Base-by-base conservation (phyloP, 495 filamentous ascomycete genomes). In the Oidiodendron maius region DNA sequence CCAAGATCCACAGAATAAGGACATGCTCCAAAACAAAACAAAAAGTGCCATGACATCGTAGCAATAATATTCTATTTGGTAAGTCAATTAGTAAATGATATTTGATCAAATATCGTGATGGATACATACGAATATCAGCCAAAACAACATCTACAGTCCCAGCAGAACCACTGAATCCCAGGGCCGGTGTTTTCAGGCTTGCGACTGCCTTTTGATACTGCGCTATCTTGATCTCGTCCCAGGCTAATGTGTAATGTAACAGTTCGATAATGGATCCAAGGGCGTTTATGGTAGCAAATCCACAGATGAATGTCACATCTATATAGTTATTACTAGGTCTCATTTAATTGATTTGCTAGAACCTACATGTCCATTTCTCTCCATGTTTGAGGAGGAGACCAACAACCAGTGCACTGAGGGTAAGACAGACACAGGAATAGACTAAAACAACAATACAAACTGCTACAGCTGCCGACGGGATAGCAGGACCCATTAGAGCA, bases 31-130 rank as follows among this genome's bases (percentile, higher is more conserved):
- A 45, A 71, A 75, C 5, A 72, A 50, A 2, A 72, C 62, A 13
- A 71, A 60, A 48, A 72, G 50, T n/a, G 67, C 58, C 46, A 72
- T 68, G 13, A 68, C 68, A 60, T 73, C 74, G 54, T 75, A 75
- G 4, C 58, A 64, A 40, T 73, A 75, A 40, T 70, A 75, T 51
- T 72, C 70, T 73, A 54, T 8, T n/a, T n/a, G n/a, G n/a, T n/a
- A n/a, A 37, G 20, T 40, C 17, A 30, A 34, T 40, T 18, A 46
- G 22, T 56, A 40, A 32, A n/a, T 12, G 10, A 10, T 15, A 17
- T 11, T 17, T 2, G 9, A 15, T 4, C 6, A 18, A 10, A 15
- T n/a, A n/a, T 18, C 39, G 46, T 47, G 35, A 38, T 17, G 5
- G 2, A 10, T 11, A 54, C 64, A 4, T 49, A 69, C 71, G 72